These are phyloP conservation scores for Dryas octopetala DNA, from an alignment of 306 rosid genomes.

Conservation along the genomic window DNA sequence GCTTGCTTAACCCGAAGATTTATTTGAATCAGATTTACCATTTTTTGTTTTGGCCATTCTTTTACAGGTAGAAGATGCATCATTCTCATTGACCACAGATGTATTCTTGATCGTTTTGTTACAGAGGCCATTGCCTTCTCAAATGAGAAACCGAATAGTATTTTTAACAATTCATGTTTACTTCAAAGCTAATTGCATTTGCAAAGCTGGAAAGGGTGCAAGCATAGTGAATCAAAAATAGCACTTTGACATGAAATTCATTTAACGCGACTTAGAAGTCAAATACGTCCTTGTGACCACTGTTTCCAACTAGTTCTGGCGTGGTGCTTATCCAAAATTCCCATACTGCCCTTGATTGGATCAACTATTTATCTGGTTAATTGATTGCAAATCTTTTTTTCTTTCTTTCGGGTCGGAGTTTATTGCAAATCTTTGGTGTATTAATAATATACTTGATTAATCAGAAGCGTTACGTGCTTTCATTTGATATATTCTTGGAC, in stretches of 20 bases:
- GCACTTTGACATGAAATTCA: conserved; percentile 16
- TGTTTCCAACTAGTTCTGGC: no score
- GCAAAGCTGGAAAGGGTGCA: conserved; percentile 16
- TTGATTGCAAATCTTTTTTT: no score
- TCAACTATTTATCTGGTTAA: no score
- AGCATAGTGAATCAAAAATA: conserved; percentile 30
- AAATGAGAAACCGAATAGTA: conserved; percentile 32
- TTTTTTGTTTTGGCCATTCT: conserved; percentile 50
- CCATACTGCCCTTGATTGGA: no score
- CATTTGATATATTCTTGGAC: not conserved
- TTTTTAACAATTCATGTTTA: conserved; percentile 42
- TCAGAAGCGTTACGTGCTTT: not conserved
- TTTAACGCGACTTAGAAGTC: not conserved
- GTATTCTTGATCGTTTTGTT: conserved; percentile 46
- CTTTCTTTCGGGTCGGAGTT: no score
- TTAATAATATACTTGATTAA: not conserved
- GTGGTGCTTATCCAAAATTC: no score
- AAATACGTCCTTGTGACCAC: no score
- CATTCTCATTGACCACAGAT: conserved; percentile 52
- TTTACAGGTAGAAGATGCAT: conserved; percentile 49
- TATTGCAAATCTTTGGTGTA: no score
- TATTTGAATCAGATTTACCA: conserved; percentile 24
- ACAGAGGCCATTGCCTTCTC: conserved; percentile 50
- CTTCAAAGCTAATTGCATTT: conserved; percentile 33
- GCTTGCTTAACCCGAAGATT: conserved; percentile 57